Base-by-base conservation (phyloP, 441 rosid genomes). In the Erodium moschatum region DNA sequence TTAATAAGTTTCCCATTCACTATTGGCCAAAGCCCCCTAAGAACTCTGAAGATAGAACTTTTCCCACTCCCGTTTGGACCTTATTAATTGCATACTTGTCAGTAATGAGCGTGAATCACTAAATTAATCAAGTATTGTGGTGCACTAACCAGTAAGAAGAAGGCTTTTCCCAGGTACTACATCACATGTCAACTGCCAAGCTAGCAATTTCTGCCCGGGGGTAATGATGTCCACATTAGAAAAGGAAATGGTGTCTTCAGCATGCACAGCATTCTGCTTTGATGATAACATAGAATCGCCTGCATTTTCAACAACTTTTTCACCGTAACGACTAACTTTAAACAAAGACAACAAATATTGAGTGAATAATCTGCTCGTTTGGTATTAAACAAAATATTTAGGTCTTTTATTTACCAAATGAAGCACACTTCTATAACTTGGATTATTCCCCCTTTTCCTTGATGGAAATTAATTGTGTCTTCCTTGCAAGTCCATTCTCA, bases 61-160 rank as follows among this genome's bases (percentile, higher is more conserved):
- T 95, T 95, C 52, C 99, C 99, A 31, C 98, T 90, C 61, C 99
- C 99, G 40, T 95, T 95, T 63, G 99, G 99, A 83, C 99, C 99
- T 94, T 80, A 52, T 77, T 33, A 33, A 60, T 81, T 75, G 64
- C 69, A 70, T 20, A 67, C 73, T 77, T 44, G 73, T 81, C 60
- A 79, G 76, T 67, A 76, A 65, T 31, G 67, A 77, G 67, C 65
- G 70, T 70, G 64, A 63, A 68, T 50, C 72, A 40, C 54, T 66
- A 58, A 67, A 48, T 63, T 11, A 66, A 70, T 42, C 19, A 77
- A 54, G 12, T 63, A 27, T 16, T 31, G 38, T 66, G 69, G 48
- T 78, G 73, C 71, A 78, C 90, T 70, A 81, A 95, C 99, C 99
- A 73, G 99, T 95, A 72, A 95, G 91, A 71, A 95, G 99, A 69